Evolutionary conservation across 768 basidiomycete genomes (phyloP), one percentile per base, ranked within the genome.

Genomic region (Kwoniella sp.): DNA sequence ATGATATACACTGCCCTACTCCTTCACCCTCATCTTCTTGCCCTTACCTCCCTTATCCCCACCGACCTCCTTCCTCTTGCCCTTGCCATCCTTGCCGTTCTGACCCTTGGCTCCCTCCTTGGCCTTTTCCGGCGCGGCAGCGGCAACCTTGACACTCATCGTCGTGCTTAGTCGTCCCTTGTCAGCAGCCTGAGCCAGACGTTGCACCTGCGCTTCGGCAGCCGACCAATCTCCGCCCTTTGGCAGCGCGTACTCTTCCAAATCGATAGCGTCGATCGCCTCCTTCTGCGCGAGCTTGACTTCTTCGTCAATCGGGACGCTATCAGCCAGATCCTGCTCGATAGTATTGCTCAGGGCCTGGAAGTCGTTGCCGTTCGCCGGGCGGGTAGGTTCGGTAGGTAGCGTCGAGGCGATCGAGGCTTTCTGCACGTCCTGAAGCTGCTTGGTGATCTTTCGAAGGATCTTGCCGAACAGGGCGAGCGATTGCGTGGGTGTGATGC

Each of bases 381-480:
- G 9, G 20, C 36, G 14, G 42, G 67, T 67, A 4, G 74, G 41
- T 44, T 71, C 56, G 49, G 62, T 26, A 55, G 76, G 43, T 72
- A 78, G 77, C 42, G 81, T 80, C 1, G 82, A 81, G 17, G 80
- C 81, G 56, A 93, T 83, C 1, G 83, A 85, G 8, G 81, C 80
- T 73, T 87, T 90, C 59, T 87, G 88, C 17, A 93, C 79, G 32
- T 87, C 85, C 23, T 83, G 79, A 41, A 96, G 76, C 19, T 79
- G 78, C 61, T 85, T 86, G 60, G 81, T 83, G 57, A 93, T 81
- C 75, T 91, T 90, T 46, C 89, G 83, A 45, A 98, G 76, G 32
- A 90, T 78, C 77, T 98, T 98, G 60, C 84, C 85, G 75, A 99
- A 91, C 29, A 96, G 77, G 0, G 93, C 93, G 6, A 99, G 79